Evolutionary conservation across 495 filamentous ascomycete genomes (phyloP).

Genomic region (Neurospora tetraspora): DNA sequence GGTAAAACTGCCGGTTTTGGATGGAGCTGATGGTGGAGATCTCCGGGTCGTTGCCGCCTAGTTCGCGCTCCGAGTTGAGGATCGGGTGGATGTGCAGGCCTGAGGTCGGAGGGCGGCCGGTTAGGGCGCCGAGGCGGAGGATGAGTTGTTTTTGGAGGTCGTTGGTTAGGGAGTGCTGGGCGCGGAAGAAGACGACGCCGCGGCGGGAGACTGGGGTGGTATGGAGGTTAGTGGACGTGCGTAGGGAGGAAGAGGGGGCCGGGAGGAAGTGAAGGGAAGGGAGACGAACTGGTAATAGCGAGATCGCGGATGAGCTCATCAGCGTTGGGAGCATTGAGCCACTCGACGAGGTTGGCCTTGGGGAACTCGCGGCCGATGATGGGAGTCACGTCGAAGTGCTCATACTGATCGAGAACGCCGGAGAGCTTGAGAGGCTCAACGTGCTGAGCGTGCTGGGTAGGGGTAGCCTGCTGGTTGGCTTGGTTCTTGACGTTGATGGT

Average conservation of each 20-base stretch:
- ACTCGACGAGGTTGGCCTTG: conserved; percentile 50
- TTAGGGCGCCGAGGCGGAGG: conserved; percentile 50
- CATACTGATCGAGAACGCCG: conserved; percentile 45
- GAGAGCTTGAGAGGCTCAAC: conserved; percentile 37
- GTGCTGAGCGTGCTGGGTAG: background rate
- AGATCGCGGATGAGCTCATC: conserved; percentile 58
- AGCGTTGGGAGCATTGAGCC: conserved; percentile 52
- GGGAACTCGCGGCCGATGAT: conserved; percentile 60
- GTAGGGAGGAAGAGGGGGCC: background rate
- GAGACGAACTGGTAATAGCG: conserved; percentile 52
- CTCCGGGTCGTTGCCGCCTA: conserved; percentile 53
- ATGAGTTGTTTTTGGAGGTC: conserved; percentile 50
- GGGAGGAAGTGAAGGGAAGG: background rate
- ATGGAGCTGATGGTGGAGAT: conserved; percentile 61
- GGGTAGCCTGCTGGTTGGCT: background rate
- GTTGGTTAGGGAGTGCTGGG: conserved; percentile 46
- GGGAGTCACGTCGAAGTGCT: conserved; percentile 57
- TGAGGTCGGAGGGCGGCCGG: conserved; percentile 52
- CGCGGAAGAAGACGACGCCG: conserved; percentile 71
- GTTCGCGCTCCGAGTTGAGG: conserved; percentile 48
- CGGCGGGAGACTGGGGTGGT: conserved; percentile 54
- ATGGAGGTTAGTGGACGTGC: background rate
- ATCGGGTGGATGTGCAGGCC: conserved; percentile 64
- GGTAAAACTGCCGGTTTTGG: conserved; percentile 47
- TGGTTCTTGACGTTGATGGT: background rate